Evolutionary conservation across 345 rosid genomes (phyloP).

Genomic region (Viola odorata): DNA sequence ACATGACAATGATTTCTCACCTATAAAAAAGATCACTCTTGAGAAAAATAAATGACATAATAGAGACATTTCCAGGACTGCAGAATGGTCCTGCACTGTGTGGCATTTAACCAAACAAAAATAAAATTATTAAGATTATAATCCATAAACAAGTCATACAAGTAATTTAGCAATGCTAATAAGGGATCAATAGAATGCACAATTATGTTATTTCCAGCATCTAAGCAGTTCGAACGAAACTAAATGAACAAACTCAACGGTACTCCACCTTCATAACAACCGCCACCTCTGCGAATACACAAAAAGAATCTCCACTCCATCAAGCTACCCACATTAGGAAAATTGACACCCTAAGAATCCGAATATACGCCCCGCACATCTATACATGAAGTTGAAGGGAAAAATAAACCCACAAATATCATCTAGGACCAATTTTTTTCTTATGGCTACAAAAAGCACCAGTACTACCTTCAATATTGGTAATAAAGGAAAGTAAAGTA

Average conservation of each 20-base stretch:
- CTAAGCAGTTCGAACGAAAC: not conserved
- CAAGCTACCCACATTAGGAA: slow-evolving; percentile 17
- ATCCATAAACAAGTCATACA: not conserved
- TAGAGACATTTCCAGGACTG: not conserved
- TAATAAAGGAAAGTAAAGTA: not conserved
- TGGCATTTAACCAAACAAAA: too few species aligned
- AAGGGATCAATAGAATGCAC: not conserved
- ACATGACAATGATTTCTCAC: not conserved
- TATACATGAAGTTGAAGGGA: not conserved
- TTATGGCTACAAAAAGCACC: not conserved
- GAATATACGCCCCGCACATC: not conserved
- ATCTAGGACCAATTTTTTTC: not conserved
- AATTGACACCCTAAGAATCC: slow-evolving; percentile 1
- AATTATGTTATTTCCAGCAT: not conserved
- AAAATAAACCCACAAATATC: not conserved
- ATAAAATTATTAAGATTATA: not conserved
- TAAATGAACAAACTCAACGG: not conserved
- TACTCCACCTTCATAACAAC: not conserved
- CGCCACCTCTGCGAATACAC: slow-evolving; percentile 10
- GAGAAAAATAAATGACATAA: not conserved
- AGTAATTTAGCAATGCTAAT: not conserved
- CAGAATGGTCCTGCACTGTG: not conserved
- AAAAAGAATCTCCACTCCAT: slow-evolving; percentile 7
- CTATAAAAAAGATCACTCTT: not conserved
- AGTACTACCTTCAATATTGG: not conserved